Percentiles rank a stretch among this genome's conserved stretches.
These are phyloP conservation scores for Terfezia boudieri DNA, from an alignment of 495 filamentous ascomycete species.

Conservation along the genomic window DNA sequence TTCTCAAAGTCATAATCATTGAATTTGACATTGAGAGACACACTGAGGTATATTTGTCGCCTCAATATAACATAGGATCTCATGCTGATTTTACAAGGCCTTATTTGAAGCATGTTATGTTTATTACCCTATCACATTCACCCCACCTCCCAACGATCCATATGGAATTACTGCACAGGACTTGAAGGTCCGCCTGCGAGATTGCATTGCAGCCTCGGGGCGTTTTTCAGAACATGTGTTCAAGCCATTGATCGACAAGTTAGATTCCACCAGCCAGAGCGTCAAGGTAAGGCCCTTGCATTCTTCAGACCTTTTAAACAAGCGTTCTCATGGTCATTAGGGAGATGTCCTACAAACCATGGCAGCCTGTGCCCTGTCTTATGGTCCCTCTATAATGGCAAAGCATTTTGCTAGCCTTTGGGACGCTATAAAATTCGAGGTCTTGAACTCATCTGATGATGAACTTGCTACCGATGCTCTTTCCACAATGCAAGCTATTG, in stretches of 20 bases:
- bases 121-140: conserved; percentile 61
- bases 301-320: background rate
- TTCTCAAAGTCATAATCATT: conserved; percentile 46
- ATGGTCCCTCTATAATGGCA: conserved; percentile 39
- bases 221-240: conserved; percentile 47
- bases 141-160: conserved; percentile 51
- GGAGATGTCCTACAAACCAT: conserved; percentile 50
- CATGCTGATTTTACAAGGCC: conserved; percentile 19
- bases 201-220: conserved; percentile 46
- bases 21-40: conserved; percentile 47
- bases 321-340: conserved; percentile 16
- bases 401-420: conserved; percentile 47
- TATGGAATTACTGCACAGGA: conserved; percentile 56
- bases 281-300: conserved; percentile 32
- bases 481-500: conserved; percentile 31
- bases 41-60: conserved; percentile 30
- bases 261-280: conserved; percentile 52
- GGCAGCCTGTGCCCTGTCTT: conserved; percentile 35
- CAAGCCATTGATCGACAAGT: conserved; percentile 48
- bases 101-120: conserved; percentile 56
- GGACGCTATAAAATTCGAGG: conserved; percentile 55
- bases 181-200: conserved; percentile 43
- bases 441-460: conserved; percentile 45
- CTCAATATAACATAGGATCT: background rate
- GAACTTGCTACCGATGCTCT: conserved; percentile 43